phyloP scores from a whole-genome alignment of 805 yeast genomes.

The Saturnispora saitoi region DNA sequence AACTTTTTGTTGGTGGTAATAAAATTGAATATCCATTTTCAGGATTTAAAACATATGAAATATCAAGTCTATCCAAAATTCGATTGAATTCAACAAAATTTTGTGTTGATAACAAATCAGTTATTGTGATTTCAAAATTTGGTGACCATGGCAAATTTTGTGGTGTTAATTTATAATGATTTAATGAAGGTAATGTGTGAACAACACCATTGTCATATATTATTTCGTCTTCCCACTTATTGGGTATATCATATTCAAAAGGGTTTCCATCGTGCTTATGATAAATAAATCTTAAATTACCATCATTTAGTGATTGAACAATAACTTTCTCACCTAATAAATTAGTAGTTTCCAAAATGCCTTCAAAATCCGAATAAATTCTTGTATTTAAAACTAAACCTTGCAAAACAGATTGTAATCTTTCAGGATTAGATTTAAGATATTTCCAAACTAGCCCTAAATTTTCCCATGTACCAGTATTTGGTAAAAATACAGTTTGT shows the following conservation, averaged over 20 bases:
- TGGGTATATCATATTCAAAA: constrained; percentile 5
- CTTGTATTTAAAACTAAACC: constrained; percentile 54
- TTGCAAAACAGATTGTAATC: constrained; percentile 44
- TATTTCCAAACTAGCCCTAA: constrained; percentile 54
- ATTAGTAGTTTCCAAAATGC: constrained; percentile 17
- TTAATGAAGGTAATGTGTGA: constrained; percentile 43
- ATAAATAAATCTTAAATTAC: constrained; percentile 10
- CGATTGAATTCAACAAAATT: constrained; percentile 41
- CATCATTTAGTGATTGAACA: constrained; percentile 2
- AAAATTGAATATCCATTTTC: constrained; percentile 48
- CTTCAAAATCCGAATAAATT: constrained; percentile 55
- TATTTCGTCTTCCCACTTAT: constrained; percentile 45
- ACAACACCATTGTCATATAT: constrained; percentile 79
- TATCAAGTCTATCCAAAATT: constrained; percentile 34
- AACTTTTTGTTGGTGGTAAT: constrained; percentile 57
- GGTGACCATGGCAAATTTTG: constrained; percentile 49
- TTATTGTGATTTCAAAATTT: constrained; percentile 41
- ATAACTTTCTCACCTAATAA: background rate
- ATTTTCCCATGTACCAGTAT: constrained; percentile 61
- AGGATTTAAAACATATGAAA: constrained; percentile 35
- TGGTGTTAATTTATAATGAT: background rate
- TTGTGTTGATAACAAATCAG: constrained; percentile 49
- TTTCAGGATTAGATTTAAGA: constrained; percentile 42
- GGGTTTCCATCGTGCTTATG: constrained; percentile 1
- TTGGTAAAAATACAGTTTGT: constrained; percentile 72